Conservation (phyloP, 768 basidiomycete genomes). For the Tulasnella sp. region DNA sequence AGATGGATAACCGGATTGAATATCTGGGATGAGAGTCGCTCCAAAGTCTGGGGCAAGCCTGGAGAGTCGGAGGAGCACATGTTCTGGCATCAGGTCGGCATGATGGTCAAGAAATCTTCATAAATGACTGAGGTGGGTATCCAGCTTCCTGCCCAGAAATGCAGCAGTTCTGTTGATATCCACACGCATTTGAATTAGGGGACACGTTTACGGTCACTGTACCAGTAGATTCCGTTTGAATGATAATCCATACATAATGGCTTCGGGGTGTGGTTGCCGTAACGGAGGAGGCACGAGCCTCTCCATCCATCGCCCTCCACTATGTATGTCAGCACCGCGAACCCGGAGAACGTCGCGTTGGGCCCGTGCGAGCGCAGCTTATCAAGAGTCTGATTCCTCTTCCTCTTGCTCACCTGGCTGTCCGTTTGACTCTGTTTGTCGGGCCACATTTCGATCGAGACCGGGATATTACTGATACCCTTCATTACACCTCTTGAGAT, state of each 20-base stretch:
- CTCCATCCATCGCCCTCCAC: too few species aligned
- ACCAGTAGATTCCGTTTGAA: too few species aligned
- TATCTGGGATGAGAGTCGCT: slow-evolving; percentile 47
- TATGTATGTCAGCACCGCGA: too few species aligned
- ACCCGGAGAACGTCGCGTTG: not conserved
- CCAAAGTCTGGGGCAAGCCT: slow-evolving; percentile 48
- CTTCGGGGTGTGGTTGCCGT: too few species aligned
- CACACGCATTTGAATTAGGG: not conserved
- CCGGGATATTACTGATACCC: not conserved
- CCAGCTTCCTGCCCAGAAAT: not conserved
- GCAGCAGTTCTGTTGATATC: not conserved
- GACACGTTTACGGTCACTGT: too few species aligned
- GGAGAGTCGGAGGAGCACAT: slow-evolving; percentile 56
- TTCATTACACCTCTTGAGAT: not conserved
- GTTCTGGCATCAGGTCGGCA: slow-evolving; percentile 52
- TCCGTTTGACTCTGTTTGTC: not conserved
- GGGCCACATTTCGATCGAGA: not conserved
- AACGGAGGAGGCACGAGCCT: too few species aligned
- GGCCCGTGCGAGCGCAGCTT: not conserved
- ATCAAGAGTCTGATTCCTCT: not conserved
- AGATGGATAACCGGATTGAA: slow-evolving; percentile 36
- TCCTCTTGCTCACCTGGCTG: not conserved
- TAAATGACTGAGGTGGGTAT: not conserved
- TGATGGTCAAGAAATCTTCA: not conserved
- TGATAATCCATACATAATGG: too few species aligned